phyloP scores from a whole-genome alignment of 2,329 filamentous ascomycete species.

The Pseudogymnoascus sp. region DNA sequence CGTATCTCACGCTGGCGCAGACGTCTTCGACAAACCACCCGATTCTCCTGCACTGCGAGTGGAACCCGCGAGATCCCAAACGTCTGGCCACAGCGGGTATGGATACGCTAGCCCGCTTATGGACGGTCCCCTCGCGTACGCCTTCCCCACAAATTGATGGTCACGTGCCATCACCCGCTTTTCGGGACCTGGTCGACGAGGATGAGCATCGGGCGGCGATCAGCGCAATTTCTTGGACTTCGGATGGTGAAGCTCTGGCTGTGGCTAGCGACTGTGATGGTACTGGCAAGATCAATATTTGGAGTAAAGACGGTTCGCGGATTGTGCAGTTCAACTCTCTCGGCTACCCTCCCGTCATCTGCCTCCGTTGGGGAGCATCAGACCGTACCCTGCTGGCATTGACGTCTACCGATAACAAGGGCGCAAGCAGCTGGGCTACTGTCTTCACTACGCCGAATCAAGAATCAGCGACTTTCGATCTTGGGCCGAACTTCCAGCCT shows the following conservation, averaged over 20 bases:
- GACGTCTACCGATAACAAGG: constrained; percentile 42
- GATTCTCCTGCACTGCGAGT: constrained; percentile 60
- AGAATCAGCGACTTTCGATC: background rate
- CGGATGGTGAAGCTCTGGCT: constrained; percentile 47
- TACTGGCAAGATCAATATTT: constrained; percentile 44
- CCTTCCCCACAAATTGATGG: constrained; percentile 14
- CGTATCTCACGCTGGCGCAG: constrained; percentile 47
- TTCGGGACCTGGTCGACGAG: constrained; percentile 44
- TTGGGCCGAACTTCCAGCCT: constrained; percentile 37
- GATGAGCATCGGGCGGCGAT: constrained; percentile 38
- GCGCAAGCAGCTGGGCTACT: constrained; percentile 46
- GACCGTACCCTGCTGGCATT: constrained; percentile 49
- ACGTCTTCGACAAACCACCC: constrained; percentile 40
- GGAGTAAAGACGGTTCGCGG: constrained; percentile 44
- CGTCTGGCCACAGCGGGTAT: constrained; percentile 60
- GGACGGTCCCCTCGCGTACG: constrained; percentile 43
- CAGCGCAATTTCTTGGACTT: constrained; percentile 54
- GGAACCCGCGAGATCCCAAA: constrained; percentile 56
- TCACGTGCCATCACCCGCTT: constrained; percentile 27
- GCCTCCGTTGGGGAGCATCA: constrained; percentile 52
- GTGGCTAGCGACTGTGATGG: constrained; percentile 47
- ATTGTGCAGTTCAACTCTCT: constrained; percentile 47
- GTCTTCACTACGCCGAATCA: constrained; percentile 41
- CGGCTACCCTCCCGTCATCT: constrained; percentile 50
- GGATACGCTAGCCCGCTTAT: constrained; percentile 62